Percentiles rank a stretch among this genome's conserved stretches.
phyloP scores from a whole-genome alignment of 1,284 basidiomycete genomes.

The Somion occarium region DNA sequence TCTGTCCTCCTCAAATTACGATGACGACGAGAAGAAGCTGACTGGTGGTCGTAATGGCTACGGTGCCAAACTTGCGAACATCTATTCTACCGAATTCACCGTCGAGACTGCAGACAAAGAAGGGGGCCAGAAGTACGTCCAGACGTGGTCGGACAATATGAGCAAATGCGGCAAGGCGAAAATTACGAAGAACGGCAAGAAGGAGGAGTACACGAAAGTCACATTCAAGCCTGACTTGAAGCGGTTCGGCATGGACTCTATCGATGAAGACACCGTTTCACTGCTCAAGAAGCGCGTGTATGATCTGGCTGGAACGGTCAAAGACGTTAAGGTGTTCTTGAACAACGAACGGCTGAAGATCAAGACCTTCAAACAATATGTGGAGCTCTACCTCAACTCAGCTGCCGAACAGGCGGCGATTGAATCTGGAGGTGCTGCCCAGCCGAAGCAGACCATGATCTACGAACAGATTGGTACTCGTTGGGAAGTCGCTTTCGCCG shows the following conservation, averaged over 20 bases:
- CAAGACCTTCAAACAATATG: slow-evolving; percentile 97
- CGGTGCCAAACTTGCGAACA: slow-evolving; percentile 97
- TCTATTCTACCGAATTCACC: slow-evolving; percentile 97
- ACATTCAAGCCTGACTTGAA: slow-evolving; percentile 92
- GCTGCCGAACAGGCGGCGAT: slow-evolving; percentile 63
- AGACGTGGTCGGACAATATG: slow-evolving; percentile 96
- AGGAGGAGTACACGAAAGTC: slow-evolving; percentile 92
- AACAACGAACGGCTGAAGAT: slow-evolving; percentile 93
- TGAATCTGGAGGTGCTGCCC: slow-evolving; percentile 67
- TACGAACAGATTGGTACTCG: slow-evolving; percentile 79
- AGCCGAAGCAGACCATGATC: slow-evolving; percentile 74
- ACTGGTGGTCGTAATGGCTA: slow-evolving; percentile 99
- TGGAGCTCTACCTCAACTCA: slow-evolving; percentile 88
- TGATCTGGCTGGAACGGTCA: slow-evolving; percentile 95
- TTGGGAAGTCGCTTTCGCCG: slow-evolving; percentile 96
- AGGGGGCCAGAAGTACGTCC: slow-evolving; percentile 88
- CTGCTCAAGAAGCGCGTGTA: slow-evolving; percentile 95
- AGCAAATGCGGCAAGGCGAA: slow-evolving; percentile 81
- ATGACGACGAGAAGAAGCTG: slow-evolving; percentile 98
- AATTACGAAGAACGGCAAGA: slow-evolving; percentile 86
- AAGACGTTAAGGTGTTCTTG: slow-evolving; percentile 89
- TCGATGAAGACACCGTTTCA: slow-evolving; percentile 90
- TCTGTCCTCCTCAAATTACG: slow-evolving; percentile 95
- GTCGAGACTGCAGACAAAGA: slow-evolving; percentile 95
- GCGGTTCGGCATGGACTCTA: slow-evolving; percentile 89